Evolutionary conservation across 768 basidiomycete species (phyloP).

Genomic region (Pulveroboletus sp.): DNA sequence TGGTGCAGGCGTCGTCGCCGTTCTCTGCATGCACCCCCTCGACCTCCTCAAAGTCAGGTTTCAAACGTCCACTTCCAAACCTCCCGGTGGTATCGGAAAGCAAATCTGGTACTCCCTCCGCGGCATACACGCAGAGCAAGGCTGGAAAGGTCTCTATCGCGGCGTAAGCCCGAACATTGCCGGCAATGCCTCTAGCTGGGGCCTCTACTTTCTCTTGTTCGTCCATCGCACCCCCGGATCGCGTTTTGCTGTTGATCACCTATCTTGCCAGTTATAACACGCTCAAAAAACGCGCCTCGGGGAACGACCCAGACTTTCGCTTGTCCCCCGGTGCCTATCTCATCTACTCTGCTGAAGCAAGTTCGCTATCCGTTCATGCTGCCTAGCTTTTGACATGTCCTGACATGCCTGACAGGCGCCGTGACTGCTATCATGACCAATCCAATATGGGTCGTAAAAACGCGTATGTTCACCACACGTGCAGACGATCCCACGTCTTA

Average conservation of each 20-base stretch:
- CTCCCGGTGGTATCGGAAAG: constrained; percentile 55
- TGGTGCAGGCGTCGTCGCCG: constrained; percentile 87
- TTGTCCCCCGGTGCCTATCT: constrained; percentile 79
- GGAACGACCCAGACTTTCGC: constrained; percentile 57
- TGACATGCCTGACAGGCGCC: constrained; percentile 56
- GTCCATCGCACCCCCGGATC: constrained; percentile 1
- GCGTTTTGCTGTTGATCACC: constrained; percentile 2
- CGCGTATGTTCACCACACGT: constrained; percentile 88
- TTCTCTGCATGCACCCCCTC: constrained; percentile 94
- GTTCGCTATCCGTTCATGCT: constrained; percentile 51
- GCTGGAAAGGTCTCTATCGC: constrained; percentile 84
- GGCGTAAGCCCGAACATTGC: constrained; percentile 88
- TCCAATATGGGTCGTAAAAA: constrained; percentile 96
- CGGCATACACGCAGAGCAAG: constrained; percentile 68
- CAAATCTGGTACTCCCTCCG: constrained; percentile 74
- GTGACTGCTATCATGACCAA: constrained; percentile 93
- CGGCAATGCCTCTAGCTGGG: constrained; percentile 96
- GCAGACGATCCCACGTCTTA: constrained; percentile 68
- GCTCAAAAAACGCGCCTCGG: constrained; percentile 77
- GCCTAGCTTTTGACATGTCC: constrained; percentile 5
- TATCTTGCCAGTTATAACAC: constrained; percentile 71
- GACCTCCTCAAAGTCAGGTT: constrained; percentile 94
- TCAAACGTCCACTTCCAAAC: constrained; percentile 74
- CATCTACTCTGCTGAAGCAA: constrained; percentile 90
- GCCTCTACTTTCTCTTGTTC: constrained; percentile 95